Evolutionary conservation across 768 basidiomycete genomes (phyloP).

Genomic region (Hericium alpestre): DNA sequence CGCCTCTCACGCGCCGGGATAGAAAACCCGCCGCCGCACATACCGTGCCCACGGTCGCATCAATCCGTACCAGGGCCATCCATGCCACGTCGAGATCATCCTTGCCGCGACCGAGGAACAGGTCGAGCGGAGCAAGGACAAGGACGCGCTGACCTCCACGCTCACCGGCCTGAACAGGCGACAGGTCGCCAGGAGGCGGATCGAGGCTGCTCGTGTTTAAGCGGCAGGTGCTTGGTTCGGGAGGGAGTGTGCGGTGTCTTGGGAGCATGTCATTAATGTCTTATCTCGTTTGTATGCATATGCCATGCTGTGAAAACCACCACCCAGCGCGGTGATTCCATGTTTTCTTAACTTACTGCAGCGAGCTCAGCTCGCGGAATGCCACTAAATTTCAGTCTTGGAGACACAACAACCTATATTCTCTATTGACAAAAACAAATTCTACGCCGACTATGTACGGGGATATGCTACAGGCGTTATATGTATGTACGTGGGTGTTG

Average conservation of each 20-base stretch:
- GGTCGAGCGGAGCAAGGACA: slow-evolving; percentile 90
- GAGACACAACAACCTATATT: too few species aligned
- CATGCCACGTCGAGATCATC: slow-evolving; percentile 93
- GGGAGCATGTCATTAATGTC: slow-evolving; percentile 18
- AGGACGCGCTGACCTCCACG: slow-evolving; percentile 39
- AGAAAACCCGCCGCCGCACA: slow-evolving; percentile 98
- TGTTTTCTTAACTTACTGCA: too few species aligned
- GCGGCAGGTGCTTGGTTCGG: slow-evolving; percentile 24
- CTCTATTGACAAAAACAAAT: too few species aligned
- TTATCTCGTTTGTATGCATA: slow-evolving; percentile 14
- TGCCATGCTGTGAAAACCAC: slow-evolving; percentile 7
- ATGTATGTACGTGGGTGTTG: too few species aligned
- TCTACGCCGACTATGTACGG: too few species aligned
- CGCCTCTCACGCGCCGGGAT: background rate
- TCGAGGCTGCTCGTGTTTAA: slow-evolving; percentile 62
- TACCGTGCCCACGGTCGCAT: slow-evolving; percentile 97
- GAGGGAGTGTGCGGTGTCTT: slow-evolving; percentile 9
- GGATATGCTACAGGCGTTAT: too few species aligned
- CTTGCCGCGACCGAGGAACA: slow-evolving; percentile 68
- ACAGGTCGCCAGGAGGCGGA: slow-evolving; percentile 79
- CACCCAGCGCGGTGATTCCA: background rate
- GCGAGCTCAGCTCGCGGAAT: too few species aligned
- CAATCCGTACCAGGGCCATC: slow-evolving; percentile 98
- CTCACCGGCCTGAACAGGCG: slow-evolving; percentile 70
- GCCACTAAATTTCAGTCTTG: too few species aligned